phyloP scores from a whole-genome alignment of 305 asterid species.

The Plantago lanceolata region DNA sequence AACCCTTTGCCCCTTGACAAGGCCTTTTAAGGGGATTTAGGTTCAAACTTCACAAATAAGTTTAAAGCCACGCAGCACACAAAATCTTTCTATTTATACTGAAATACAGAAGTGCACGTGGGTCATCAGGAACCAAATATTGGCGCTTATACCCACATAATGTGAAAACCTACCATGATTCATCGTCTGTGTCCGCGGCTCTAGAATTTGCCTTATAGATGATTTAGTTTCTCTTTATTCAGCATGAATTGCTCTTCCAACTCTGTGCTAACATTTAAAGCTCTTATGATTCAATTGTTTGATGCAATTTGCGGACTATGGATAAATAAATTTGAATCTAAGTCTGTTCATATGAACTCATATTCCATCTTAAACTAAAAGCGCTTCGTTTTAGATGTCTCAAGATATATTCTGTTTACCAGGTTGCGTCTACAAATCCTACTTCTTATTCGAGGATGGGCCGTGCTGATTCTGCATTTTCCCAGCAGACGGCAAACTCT shows the following conservation, averaged over 20 bases:
- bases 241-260: constrained; percentile 6
- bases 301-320: neutral
- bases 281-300: constrained; percentile 2
- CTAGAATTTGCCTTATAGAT: constrained; percentile 23
- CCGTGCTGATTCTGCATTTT: constrained; percentile 33
- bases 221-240: constrained; percentile 15
- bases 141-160: constrained; percentile 89
- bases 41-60: constrained; percentile 11
- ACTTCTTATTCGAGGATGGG: constrained; percentile 37
- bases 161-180: neutral
- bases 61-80: constrained; percentile 75
- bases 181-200: neutral
- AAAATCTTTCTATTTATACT: constrained; percentile 63
- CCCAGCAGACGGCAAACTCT: constrained; percentile 41
- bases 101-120: constrained; percentile 95
- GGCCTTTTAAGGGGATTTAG: too few relatives aligned
- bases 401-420: constrained; percentile 26
- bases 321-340: neutral
- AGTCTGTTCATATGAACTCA: neutral
- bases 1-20: neutral
- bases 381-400: constrained; percentile 19
- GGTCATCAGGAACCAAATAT: constrained; percentile 85
- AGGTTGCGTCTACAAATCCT: constrained; percentile 50
- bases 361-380: neutral
- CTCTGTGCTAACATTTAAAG: constrained; percentile 3